Evolutionary conservation across 495 filamentous ascomycete species (phyloP), one percentile per base, ranked within the genome.

Genomic region (Pseudoneurospora amorphoporcata): DNA sequence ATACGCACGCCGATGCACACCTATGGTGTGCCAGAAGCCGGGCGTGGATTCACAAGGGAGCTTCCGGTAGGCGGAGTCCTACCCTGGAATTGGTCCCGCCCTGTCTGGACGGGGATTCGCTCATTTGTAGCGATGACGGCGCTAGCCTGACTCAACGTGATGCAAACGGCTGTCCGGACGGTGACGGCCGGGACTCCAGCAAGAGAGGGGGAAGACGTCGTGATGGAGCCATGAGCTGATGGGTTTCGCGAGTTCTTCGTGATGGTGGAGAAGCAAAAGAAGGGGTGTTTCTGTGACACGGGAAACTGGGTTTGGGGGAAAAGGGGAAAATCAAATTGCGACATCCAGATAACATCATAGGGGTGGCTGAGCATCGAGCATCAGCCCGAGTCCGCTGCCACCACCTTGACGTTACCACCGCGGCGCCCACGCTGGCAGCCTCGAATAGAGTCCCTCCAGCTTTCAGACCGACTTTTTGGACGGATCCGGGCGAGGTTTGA

Each of bases 1-100:
- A 79, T 77, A 77, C 77, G 75, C 75, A 76, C 72, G 58, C 75
- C 58, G 70, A 73, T 74, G 75, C 74, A 70, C 41, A 70, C 41
- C 72, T 37, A 71, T 71, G 58, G 71, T 73, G 75, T 71, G 71
- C 72, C 68, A 72, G 68, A 68, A 73, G 42, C 72, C 68, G 37
- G 68, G 61, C 23, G 71, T 45, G 35, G 40, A 17, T 58, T 23
- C 68, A 35, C 43, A 70, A 75, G 70, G 73, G 71, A 69, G 69
- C 53, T 65, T 77, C 75, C 75, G 77, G 74, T 76, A 58, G 73
- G 72, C 73, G 77, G 75, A 77, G 75, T 68, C 43, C 70, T 72
- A 69, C 71, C 41, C 41, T 70, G 47, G 45, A 35, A 72, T 38
- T 71, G 71, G 71, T 41, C 68, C 75, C 69, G 74, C 71, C 35